Percentiles rank a stretch among this genome's conserved stretches.
phyloP scores from a whole-genome alignment of 1,284 basidiomycete species.

The Volvariella surrecta region DNA sequence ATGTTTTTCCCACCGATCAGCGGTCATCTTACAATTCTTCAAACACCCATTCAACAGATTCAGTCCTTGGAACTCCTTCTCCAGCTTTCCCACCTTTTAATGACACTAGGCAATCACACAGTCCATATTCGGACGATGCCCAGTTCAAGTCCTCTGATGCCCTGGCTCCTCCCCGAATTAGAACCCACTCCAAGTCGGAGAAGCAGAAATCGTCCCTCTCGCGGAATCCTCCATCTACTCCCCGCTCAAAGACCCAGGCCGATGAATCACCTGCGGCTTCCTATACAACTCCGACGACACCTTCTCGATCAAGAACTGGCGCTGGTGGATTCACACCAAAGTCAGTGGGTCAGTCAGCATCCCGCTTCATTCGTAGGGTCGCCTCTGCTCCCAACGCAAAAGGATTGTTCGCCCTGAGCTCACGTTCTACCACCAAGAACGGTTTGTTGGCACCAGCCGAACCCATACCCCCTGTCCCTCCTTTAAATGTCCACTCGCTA shows the following conservation, averaged over 20 bases:
- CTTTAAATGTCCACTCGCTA: slow-evolving; percentile 34
- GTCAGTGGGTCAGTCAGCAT: slow-evolving; percentile 58
- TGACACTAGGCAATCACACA: slow-evolving; percentile 12
- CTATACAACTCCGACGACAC: slow-evolving; percentile 29
- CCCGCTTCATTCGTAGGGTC: slow-evolving; percentile 87
- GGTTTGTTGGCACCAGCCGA: slow-evolving; percentile 69
- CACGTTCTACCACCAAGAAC: slow-evolving; percentile 57
- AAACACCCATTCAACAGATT: slow-evolving; percentile 60
- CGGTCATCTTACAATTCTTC: slow-evolving; percentile 69
- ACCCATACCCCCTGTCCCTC: slow-evolving; percentile 40
- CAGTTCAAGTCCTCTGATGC: slow-evolving; percentile 27
- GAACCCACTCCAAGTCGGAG: slow-evolving; percentile 48
- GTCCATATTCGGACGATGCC: slow-evolving; percentile 14
- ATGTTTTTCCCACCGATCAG: slow-evolving; percentile 40
- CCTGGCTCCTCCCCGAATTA: slow-evolving; percentile 23
- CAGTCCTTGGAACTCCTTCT: slow-evolving; percentile 28
- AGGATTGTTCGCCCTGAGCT: slow-evolving; percentile 64
- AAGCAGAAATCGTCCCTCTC: slow-evolving; percentile 32
- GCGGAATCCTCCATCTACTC: slow-evolving; percentile 19
- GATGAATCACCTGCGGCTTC: slow-evolving; percentile 23
- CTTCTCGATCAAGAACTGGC: slow-evolving; percentile 25
- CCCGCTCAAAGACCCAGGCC: slow-evolving; percentile 24
- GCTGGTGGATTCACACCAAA: slow-evolving; percentile 47
- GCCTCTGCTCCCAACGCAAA: slow-evolving; percentile 97
- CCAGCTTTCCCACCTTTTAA: slow-evolving; percentile 9